A percentile compares a stretch with the other conserved stretches of the same genome.
These are phyloP conservation scores for Tetrapisispora taiwanensis DNA, from an alignment of 805 yeast genomes.

Conservation along the genomic window DNA sequence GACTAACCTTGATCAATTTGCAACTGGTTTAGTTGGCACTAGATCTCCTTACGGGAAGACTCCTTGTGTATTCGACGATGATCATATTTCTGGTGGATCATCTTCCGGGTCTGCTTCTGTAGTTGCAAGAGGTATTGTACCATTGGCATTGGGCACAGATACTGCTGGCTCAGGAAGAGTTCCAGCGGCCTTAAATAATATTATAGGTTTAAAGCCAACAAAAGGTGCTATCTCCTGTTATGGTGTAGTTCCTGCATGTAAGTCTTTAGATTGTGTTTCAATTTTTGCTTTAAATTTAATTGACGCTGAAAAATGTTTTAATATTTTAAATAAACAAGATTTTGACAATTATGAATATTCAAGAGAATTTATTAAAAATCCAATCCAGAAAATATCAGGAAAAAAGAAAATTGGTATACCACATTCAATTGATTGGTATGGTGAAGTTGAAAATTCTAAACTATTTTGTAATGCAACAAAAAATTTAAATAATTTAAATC, in stretches of 20 bases:
- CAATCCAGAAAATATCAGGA: slow-evolving; percentile 47
- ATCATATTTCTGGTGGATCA: slow-evolving; percentile 90
- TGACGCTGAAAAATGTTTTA: slow-evolving; percentile 76
- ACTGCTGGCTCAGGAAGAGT: slow-evolving; percentile 98
- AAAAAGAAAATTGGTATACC: slow-evolving; percentile 73
- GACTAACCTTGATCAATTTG: slow-evolving; percentile 93
- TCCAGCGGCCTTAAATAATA: slow-evolving; percentile 89
- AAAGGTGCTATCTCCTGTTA: slow-evolving; percentile 74
- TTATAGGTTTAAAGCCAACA: slow-evolving; percentile 88
- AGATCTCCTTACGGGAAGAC: slow-evolving; percentile 93
- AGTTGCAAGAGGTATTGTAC: slow-evolving; percentile 83
- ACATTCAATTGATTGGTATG: slow-evolving; percentile 61
- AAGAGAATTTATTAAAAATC: slow-evolving; percentile 59
- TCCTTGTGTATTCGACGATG: slow-evolving; percentile 61
- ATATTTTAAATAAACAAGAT: slow-evolving; percentile 65
- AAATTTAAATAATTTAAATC: slow-evolving; percentile 42
- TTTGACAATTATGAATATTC: slow-evolving; percentile 65
- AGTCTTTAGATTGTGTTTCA: slow-evolving; percentile 86
- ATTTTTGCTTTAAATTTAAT: slow-evolving; percentile 64
- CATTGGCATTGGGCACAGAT: slow-evolving; percentile 86
- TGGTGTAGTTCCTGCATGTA: slow-evolving; percentile 98
- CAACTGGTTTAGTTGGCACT: slow-evolving; percentile 93
- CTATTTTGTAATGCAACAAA: slow-evolving; percentile 55
- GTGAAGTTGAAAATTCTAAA: slow-evolving; percentile 67
- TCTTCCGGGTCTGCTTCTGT: slow-evolving; percentile 93